These are phyloP conservation scores for Ammopiptanthus mongolicus DNA, from an alignment of 306 rosid species.

Conservation along the genomic window DNA sequence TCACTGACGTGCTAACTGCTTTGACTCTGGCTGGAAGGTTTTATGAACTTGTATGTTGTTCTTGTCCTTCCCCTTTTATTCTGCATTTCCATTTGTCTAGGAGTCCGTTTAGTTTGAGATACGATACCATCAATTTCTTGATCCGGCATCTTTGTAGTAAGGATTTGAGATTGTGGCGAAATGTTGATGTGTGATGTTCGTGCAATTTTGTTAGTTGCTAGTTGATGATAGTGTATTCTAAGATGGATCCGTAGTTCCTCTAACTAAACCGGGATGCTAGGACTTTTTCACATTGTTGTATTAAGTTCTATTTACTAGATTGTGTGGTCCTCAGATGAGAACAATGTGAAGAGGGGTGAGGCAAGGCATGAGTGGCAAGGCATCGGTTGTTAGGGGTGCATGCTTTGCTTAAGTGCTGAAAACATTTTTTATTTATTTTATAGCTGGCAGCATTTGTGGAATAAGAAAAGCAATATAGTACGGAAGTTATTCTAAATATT, in stretches of 20 bases:
- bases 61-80: background rate
- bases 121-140: background rate
- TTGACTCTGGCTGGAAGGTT: conserved; percentile 1
- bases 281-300: background rate
- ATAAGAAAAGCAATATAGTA: background rate
- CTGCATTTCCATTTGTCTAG: background rate
- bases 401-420: background rate
- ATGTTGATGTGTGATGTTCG: background rate
- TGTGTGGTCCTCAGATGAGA: background rate
- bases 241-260: background rate
- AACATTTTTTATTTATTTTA: background rate
- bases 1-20: background rate
- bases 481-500: background rate
- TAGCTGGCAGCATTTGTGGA: background rate
- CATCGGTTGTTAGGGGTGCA: background rate
- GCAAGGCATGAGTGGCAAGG: background rate
- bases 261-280: background rate
- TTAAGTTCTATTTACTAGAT: background rate
- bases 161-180: background rate
- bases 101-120: background rate
- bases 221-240: background rate
- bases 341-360: too few species aligned
- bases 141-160: background rate
- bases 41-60: background rate
- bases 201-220: conserved; percentile 1